phyloP scores from a whole-genome alignment of 441 rosid genomes.

The Manihot esculenta region DNA sequence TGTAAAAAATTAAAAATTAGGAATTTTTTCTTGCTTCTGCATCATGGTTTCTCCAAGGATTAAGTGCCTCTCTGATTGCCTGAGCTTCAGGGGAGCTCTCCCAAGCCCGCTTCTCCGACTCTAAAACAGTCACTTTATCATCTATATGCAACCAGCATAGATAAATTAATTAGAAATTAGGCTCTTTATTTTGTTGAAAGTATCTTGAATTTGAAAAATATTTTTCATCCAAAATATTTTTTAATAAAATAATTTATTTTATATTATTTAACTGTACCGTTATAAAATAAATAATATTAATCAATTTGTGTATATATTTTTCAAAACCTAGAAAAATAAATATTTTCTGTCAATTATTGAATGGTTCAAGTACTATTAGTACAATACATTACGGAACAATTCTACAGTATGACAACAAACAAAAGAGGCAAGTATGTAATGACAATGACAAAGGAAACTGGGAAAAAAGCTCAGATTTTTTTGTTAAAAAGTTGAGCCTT shows the following conservation, averaged over 20 bases:
- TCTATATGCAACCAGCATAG: slow-evolving; percentile 41
- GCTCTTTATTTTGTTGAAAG: too few species aligned
- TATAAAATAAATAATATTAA: too few species aligned
- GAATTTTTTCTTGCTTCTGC: slow-evolving; percentile 39
- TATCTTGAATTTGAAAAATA: too few species aligned
- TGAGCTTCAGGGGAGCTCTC: slow-evolving; percentile 77
- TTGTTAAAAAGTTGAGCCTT: neutral
- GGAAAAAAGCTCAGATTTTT: neutral
- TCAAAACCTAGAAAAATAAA: too few species aligned
- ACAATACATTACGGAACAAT: neutral
- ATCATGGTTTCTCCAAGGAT: slow-evolving; percentile 86
- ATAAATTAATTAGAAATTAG: slow-evolving; percentile 3
- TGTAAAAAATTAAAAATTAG: slow-evolving; percentile 22
- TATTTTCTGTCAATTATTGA: too few species aligned
- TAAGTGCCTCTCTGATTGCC: slow-evolving; percentile 75
- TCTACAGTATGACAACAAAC: neutral
- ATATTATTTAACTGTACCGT: too few species aligned
- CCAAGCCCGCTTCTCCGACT: slow-evolving; percentile 82
- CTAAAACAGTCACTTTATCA: slow-evolving; percentile 83
- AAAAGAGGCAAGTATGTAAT: slow-evolving; percentile 1
- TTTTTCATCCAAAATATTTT: too few species aligned
- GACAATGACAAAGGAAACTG: neutral
- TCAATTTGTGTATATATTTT: too few species aligned
- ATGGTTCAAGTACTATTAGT: neutral
- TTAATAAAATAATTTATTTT: too few species aligned